A percentile compares a stretch with the other conserved stretches of the same genome.
phyloP scores from a whole-genome alignment of 768 basidiomycete genomes.

The Fibroporia radiculosa region DNA sequence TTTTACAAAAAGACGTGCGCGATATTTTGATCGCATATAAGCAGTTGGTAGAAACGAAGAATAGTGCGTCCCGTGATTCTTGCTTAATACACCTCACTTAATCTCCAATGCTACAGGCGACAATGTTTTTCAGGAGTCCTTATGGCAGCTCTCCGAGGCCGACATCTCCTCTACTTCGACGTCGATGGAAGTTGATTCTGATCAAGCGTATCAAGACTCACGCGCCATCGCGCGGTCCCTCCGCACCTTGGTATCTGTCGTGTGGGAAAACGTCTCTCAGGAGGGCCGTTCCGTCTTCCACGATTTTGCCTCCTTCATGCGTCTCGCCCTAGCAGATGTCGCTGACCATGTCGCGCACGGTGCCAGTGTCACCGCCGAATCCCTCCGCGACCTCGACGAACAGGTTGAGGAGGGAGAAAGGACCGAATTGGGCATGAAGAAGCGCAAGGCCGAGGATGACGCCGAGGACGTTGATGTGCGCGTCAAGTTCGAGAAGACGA shows the following conservation, averaged over 20 bases:
- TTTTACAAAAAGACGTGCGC: slow-evolving; percentile 42
- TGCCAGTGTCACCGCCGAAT: slow-evolving; percentile 44
- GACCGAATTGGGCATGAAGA: slow-evolving; percentile 48
- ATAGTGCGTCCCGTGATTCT: slow-evolving; percentile 31
- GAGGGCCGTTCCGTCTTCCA: slow-evolving; percentile 48
- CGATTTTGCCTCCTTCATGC: slow-evolving; percentile 59
- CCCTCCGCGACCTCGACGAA: slow-evolving; percentile 45
- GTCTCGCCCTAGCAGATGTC: slow-evolving; percentile 58
- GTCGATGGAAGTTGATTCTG: slow-evolving; percentile 26
- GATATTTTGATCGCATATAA: slow-evolving; percentile 53
- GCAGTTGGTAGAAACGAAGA: slow-evolving; percentile 45
- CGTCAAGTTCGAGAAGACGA: slow-evolving; percentile 54
- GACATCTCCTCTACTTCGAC: slow-evolving; percentile 37
- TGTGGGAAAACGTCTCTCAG: slow-evolving; percentile 45
- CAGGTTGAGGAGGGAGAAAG: slow-evolving; percentile 56
- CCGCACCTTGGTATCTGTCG: slow-evolving; percentile 39
- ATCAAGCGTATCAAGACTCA: slow-evolving; percentile 43
- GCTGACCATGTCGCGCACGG: slow-evolving; percentile 50
- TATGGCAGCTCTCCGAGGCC: slow-evolving; percentile 56
- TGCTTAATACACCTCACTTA: background rate
- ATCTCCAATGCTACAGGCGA: slow-evolving; percentile 35
- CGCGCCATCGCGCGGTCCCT: slow-evolving; percentile 42
- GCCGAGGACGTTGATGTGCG: slow-evolving; percentile 34
- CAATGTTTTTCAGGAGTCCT: slow-evolving; percentile 53
- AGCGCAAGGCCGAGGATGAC: slow-evolving; percentile 38